Conservation (phyloP, 805 yeast genomes). For the Starmerella sp. region DNA sequence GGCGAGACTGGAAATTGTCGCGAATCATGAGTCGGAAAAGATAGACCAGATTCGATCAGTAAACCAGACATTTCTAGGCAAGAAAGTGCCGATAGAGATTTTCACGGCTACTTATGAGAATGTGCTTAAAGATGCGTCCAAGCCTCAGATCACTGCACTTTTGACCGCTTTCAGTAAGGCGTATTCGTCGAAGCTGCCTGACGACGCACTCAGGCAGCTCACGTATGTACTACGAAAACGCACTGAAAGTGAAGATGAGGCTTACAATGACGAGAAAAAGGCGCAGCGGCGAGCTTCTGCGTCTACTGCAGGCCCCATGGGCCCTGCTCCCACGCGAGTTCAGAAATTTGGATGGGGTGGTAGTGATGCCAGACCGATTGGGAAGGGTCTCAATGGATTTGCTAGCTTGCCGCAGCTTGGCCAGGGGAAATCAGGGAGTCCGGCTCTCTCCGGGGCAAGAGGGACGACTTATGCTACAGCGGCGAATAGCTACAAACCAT, state of each 20-base stretch:
- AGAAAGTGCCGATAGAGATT: constrained; percentile 20
- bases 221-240: constrained; percentile 7
- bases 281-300: not conserved
- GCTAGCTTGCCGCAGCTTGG: constrained; percentile 19
- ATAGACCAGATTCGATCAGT: constrained; percentile 20
- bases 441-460: not conserved
- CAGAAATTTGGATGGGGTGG: constrained; percentile 13
- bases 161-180: constrained; percentile 15
- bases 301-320: not conserved
- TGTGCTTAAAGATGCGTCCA: constrained; percentile 10
- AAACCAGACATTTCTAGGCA: constrained; percentile 17
- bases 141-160: constrained; percentile 19
- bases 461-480: not conserved
- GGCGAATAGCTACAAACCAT: not conserved
- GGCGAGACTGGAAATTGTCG: constrained; percentile 23
- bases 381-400: constrained; percentile 1
- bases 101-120: constrained; percentile 20
- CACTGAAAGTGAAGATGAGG: constrained; percentile 6
- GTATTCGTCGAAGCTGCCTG: not conserved
- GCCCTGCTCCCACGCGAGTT: constrained; percentile 4
- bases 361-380: constrained; percentile 1
- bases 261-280: not conserved
- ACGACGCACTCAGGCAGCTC: not conserved
- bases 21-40: constrained; percentile 28
- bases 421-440: not conserved